A percentile compares a stretch with the other conserved stretches of the same genome.
Evolutionary conservation across 2,329 filamentous ascomycete genomes (phyloP).

Genomic region (Gnomoniopsis smithogilvyi): DNA sequence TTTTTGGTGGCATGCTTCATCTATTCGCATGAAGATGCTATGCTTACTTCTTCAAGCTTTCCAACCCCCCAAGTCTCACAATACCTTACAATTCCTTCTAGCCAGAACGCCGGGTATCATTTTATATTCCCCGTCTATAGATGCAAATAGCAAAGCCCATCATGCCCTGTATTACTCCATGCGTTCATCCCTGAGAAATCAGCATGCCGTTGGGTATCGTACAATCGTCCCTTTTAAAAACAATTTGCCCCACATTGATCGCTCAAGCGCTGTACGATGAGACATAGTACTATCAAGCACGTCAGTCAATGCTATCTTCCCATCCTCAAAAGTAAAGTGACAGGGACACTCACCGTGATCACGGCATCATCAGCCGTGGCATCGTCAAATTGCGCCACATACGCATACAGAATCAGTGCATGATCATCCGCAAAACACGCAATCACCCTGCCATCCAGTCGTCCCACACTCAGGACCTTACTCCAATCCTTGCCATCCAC

Average conservation of each 20-base stretch:
- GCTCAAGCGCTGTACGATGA: slow-evolving; percentile 33
- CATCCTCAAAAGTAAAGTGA: neutral
- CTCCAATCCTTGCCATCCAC: slow-evolving; percentile 96
- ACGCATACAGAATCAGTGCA: slow-evolving; percentile 80
- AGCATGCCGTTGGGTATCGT: neutral
- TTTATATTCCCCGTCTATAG: neutral
- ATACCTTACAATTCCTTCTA: neutral
- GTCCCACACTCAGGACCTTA: slow-evolving; percentile 85
- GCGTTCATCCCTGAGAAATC: neutral
- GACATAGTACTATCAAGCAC: slow-evolving; percentile 32
- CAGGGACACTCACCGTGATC: slow-evolving; percentile 65
- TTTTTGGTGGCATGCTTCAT: too few relatives aligned
- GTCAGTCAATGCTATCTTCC: slow-evolving; percentile 7
- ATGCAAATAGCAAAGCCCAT: neutral
- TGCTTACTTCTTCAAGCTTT: too few relatives aligned
- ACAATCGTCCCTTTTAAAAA: neutral
- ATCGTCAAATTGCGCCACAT: slow-evolving; percentile 69
- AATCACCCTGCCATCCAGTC: slow-evolving; percentile 86
- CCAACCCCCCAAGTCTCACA: too few relatives aligned
- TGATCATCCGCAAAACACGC: slow-evolving; percentile 83
- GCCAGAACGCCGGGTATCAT: slow-evolving; percentile 13
- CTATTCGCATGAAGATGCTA: too few relatives aligned
- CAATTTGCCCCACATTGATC: neutral
- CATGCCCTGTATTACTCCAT: neutral
- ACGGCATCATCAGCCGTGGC: slow-evolving; percentile 66